Percentiles rank a stretch among this genome's conserved stretches.
Evolutionary conservation across 176 grass and related monocot genomes (phyloP).

Genomic region (Cenchrus fungigraminus): DNA sequence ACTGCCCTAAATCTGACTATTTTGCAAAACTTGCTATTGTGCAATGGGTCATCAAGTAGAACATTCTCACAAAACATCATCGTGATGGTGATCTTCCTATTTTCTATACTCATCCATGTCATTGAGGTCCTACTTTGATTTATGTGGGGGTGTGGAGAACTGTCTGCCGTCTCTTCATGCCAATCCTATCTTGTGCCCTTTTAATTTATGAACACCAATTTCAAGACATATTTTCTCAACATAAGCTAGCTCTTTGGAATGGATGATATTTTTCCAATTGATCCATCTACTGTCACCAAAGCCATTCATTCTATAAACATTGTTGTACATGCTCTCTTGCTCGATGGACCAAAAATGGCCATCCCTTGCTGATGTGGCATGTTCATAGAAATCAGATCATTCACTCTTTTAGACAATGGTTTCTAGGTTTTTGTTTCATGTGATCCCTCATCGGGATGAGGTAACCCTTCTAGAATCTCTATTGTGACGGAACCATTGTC

Average conservation of each 20-base stretch:
- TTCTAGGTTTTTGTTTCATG: neutral
- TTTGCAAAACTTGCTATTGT: neutral
- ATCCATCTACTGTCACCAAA: constrained; percentile 9
- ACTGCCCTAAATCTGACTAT: neutral
- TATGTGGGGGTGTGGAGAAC: neutral
- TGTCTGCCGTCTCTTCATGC: neutral
- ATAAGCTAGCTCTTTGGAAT: neutral
- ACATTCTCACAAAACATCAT: neutral
- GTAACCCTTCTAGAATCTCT: too few species aligned
- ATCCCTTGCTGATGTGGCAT: neutral
- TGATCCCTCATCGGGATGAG: neutral
- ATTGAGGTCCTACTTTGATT: neutral
- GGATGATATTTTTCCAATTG: neutral
- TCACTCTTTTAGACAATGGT: neutral
- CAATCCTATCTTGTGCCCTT: neutral
- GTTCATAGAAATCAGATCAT: neutral
- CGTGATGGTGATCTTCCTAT: neutral
- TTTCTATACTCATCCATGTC: neutral
- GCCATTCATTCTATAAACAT: neutral
- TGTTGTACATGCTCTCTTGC: neutral
- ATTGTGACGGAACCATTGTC: too few species aligned
- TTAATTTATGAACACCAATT: constrained; percentile 1
- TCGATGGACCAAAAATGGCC: neutral
- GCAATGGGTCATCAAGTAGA: neutral
- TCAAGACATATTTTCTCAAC: neutral